Conservation (phyloP, 2,329 filamentous ascomycete species). For the Trematosphaeria pertusa region DNA sequence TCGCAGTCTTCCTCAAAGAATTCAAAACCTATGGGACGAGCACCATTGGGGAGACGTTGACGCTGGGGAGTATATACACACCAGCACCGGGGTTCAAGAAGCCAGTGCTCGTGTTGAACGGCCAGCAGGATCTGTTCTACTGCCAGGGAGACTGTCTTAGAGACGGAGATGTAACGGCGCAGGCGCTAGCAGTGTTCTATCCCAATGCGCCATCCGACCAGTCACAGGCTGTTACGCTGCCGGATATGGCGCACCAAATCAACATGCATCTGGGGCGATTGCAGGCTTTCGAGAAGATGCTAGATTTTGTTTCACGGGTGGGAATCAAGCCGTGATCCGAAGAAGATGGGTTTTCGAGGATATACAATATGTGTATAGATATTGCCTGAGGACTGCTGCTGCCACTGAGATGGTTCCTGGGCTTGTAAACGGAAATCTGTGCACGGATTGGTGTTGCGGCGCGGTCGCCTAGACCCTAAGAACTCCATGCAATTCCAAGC, state of each 20-base stretch:
- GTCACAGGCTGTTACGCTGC: slow-evolving; percentile 4
- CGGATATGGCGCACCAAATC: slow-evolving; percentile 13
- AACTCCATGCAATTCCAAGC: too few species aligned
- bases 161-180: slow-evolving; percentile 6
- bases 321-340: slow-evolving; percentile 6
- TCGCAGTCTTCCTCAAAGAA: slow-evolving; percentile 12
- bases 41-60: slow-evolving; percentile 15
- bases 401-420: too few species aligned
- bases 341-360: too few species aligned
- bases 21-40: slow-evolving; percentile 14
- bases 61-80: slow-evolving; percentile 4
- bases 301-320: slow-evolving; percentile 7
- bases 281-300: slow-evolving; percentile 9
- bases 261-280: slow-evolving; percentile 9
- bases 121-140: slow-evolving; percentile 14
- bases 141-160: slow-evolving; percentile 16
- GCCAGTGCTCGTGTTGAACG: slow-evolving; percentile 15
- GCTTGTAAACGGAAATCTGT: too few species aligned
- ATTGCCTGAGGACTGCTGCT: too few species aligned
- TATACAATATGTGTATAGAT: too few species aligned
- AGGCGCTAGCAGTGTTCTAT: slow-evolving; percentile 10
- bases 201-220: slow-evolving; percentile 5
- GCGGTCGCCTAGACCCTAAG: too few species aligned
- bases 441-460: too few species aligned
- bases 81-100: slow-evolving; percentile 7